Evolutionary conservation across 306 rosid genomes (phyloP).

Genomic region (Astragalus membranaceus): DNA sequence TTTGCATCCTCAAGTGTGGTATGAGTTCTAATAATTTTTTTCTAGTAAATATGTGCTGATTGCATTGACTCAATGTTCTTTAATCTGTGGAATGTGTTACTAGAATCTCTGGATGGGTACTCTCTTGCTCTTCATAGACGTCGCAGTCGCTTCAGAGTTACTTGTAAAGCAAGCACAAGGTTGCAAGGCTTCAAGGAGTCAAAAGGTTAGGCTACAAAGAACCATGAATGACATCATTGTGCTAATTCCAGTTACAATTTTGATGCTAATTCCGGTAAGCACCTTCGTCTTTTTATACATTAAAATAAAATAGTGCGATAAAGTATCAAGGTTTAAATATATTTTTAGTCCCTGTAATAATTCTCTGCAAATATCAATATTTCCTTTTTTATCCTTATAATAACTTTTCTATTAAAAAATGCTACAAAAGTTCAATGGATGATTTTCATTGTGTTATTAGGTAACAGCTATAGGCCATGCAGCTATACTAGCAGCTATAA

Average conservation of each 20-base stretch:
- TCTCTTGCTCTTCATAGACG: slow-evolving; percentile 50
- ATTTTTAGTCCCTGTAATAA: too few relatives aligned
- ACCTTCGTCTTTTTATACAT: not conserved
- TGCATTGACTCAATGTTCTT: slow-evolving; percentile 5
- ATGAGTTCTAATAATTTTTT: slow-evolving; percentile 27
- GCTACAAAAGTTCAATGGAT: too few relatives aligned
- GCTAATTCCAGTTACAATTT: slow-evolving; percentile 53
- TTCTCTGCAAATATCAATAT: too few relatives aligned
- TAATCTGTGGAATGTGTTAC: slow-evolving; percentile 19
- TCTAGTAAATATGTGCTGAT: not conserved
- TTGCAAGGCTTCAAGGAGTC: slow-evolving; percentile 41
- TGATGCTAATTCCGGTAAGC: slow-evolving; percentile 69
- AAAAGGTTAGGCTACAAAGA: slow-evolving; percentile 44
- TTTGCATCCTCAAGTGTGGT: slow-evolving; percentile 49
- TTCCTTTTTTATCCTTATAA: too few relatives aligned
- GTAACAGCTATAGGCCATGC: slow-evolving; percentile 66
- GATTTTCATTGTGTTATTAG: too few relatives aligned
- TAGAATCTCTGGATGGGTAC: slow-evolving; percentile 69
- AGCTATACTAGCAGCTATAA: slow-evolving; percentile 64
- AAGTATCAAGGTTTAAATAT: too few relatives aligned
- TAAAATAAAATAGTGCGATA: too few relatives aligned
- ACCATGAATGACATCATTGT: slow-evolving; percentile 41
- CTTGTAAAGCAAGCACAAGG: slow-evolving; percentile 38
- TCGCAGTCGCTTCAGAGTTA: slow-evolving; percentile 38
- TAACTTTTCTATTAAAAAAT: too few relatives aligned